A percentile compares a stretch with the other conserved stretches of the same genome.
These are phyloP conservation scores for Zymoseptoria pseudotritici DNA, from an alignment of 2,329 filamentous ascomycete species.

Conservation along the genomic window DNA sequence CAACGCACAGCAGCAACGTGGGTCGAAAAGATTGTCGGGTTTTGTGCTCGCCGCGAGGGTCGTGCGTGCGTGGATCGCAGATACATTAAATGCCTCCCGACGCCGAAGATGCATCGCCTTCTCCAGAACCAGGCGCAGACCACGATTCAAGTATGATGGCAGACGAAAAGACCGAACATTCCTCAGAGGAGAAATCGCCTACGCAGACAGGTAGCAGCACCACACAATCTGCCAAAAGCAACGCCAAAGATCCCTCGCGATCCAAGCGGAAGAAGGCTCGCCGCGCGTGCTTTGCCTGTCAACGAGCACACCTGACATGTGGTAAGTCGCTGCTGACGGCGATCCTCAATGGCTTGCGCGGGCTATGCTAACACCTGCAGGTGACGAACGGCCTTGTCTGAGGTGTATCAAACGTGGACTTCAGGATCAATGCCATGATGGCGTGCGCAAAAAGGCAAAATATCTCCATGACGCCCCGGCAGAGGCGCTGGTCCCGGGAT, in stretches of 20 bases:
- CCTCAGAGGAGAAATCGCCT: conserved; percentile 32
- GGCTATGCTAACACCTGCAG: conserved; percentile 41
- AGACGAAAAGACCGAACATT: conserved; percentile 33
- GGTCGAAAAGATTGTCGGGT: conserved; percentile 28
- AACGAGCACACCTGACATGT: conserved; percentile 94
- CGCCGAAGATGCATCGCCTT: conserved; percentile 41
- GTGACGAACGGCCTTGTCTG: conserved; percentile 89
- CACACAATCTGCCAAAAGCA: conserved; percentile 28
- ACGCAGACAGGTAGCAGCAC: conserved; percentile 26
- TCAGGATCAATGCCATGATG: conserved; percentile 87
- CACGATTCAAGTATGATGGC: conserved; percentile 37
- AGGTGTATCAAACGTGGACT: conserved; percentile 90
- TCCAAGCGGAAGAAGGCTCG: conserved; percentile 93
- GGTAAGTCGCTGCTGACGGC: conserved; percentile 56
- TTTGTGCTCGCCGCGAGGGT: conserved; percentile 27
- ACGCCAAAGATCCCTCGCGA: conserved; percentile 80
- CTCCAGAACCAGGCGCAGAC: conserved; percentile 40
- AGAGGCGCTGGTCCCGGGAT: conserved; percentile 79
- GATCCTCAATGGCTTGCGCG: neutral
- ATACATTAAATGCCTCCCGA: conserved; percentile 44
- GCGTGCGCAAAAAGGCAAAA: conserved; percentile 96
- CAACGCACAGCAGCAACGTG: conserved; percentile 31
- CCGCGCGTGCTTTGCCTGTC: conserved; percentile 91
- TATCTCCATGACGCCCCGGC: conserved; percentile 94
- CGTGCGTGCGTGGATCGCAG: conserved; percentile 17